phyloP scores from a whole-genome alignment of 1,284 basidiomycete genomes.

The Melampsora larici-populina region DNA sequence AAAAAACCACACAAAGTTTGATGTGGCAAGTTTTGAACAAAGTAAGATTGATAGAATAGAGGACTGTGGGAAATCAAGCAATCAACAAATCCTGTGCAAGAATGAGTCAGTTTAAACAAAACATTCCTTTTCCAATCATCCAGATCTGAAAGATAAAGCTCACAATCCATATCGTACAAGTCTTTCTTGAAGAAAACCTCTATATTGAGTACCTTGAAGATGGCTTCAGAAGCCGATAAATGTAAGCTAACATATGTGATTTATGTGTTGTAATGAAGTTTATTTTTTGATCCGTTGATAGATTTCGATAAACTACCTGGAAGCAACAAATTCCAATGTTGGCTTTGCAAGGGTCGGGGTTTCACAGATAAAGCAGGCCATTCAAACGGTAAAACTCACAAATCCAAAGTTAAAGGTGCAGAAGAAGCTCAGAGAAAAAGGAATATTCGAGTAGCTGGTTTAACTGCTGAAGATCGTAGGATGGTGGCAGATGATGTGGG shows the following conservation, averaged over 20 bases:
- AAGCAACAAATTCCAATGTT: not conserved
- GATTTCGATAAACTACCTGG: not conserved
- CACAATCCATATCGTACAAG: too few relatives aligned
- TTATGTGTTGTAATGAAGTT: too few relatives aligned
- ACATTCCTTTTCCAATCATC: too few relatives aligned
- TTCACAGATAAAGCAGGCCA: not conserved
- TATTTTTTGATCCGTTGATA: not conserved
- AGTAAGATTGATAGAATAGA: slow-evolving; percentile 1
- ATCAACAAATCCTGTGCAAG: too few relatives aligned
- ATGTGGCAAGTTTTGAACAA: not conserved
- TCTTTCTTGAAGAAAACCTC: too few relatives aligned
- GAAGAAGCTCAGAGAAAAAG: not conserved
- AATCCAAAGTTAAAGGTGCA: not conserved
- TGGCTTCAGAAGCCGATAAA: too few relatives aligned
- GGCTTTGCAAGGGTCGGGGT: not conserved
- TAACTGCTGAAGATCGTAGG: not conserved
- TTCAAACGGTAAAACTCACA: not conserved
- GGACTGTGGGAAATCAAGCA: not conserved
- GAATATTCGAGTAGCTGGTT: not conserved
- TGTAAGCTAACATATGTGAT: too few relatives aligned
- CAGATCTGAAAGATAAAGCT: too few relatives aligned
- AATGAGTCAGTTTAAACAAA: too few relatives aligned
- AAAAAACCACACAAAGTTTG: not conserved
- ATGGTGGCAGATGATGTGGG: not conserved
- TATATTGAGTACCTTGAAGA: too few relatives aligned